These are phyloP conservation scores for Colletotrichum theobromicola DNA, from an alignment of 2,329 filamentous ascomycete genomes.

Conservation along the genomic window DNA sequence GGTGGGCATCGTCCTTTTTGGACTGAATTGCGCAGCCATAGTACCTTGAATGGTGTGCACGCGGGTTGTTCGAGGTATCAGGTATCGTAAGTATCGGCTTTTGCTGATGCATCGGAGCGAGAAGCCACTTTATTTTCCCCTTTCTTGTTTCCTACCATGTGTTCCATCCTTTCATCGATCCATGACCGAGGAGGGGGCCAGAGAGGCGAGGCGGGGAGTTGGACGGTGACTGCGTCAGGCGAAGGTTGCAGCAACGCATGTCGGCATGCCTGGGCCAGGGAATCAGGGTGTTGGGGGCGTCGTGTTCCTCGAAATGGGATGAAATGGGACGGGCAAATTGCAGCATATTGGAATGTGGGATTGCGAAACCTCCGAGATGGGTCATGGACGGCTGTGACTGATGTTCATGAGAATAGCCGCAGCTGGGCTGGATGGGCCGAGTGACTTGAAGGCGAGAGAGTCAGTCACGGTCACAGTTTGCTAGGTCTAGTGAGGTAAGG, in stretches of 20 bases:
- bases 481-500: background rate
- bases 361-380: slow-evolving; percentile 15
- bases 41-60: background rate
- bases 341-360: slow-evolving; percentile 10
- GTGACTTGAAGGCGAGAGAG: background rate
- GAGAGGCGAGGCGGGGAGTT: background rate
- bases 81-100: background rate
- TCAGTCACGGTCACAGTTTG: background rate
- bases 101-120: background rate
- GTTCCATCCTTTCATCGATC: background rate
- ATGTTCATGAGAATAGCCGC: slow-evolving; percentile 1
- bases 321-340: background rate
- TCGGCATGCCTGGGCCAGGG: background rate
- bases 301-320: background rate
- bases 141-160: background rate
- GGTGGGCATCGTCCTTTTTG: background rate
- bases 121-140: background rate
- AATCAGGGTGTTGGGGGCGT: background rate
- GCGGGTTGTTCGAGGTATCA: background rate
- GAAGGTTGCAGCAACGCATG: background rate
- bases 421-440: background rate
- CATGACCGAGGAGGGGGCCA: background rate
- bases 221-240: background rate
- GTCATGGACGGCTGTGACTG: slow-evolving; percentile 4
- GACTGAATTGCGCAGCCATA: background rate